A percentile compares a stretch with the other conserved stretches of the same genome.
Evolutionary conservation across 495 filamentous ascomycete species (phyloP).

Genomic region (Amphirosellinia nigrospora): DNA sequence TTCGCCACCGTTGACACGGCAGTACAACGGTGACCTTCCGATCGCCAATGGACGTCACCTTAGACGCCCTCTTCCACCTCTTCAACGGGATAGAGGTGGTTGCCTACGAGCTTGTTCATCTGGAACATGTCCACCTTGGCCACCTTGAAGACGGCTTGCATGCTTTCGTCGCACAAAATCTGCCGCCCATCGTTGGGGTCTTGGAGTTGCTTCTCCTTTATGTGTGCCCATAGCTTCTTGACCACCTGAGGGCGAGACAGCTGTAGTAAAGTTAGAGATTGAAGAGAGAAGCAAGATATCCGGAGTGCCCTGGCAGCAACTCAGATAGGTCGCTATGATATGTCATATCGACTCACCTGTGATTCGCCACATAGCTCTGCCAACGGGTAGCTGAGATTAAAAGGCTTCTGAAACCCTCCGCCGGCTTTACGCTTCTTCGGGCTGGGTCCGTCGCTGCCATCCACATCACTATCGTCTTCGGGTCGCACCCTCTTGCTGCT

Average conservation of each 20-base stretch:
- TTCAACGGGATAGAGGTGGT: slow-evolving; percentile 62
- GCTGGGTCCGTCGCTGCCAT: slow-evolving; percentile 61
- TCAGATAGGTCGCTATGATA: background rate
- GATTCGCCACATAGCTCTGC: slow-evolving; percentile 62
- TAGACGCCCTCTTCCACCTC: slow-evolving; percentile 56
- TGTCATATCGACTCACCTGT: slow-evolving; percentile 52
- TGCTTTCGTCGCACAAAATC: slow-evolving; percentile 87
- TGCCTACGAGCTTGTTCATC: slow-evolving; percentile 76
- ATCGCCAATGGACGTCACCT: background rate
- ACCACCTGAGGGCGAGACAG: slow-evolving; percentile 93
- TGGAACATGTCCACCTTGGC: slow-evolving; percentile 97
- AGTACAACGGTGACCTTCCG: background rate
- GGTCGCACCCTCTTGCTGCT: slow-evolving; percentile 75
- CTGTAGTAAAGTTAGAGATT: slow-evolving; percentile 47
- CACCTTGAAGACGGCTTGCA: slow-evolving; percentile 89
- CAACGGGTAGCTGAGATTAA: slow-evolving; percentile 56
- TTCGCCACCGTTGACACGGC: background rate
- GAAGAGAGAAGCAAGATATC: background rate
- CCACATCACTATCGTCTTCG: slow-evolving; percentile 81
- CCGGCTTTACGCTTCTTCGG: slow-evolving; percentile 57
- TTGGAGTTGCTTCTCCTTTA: slow-evolving; percentile 85
- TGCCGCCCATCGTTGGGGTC: slow-evolving; percentile 90
- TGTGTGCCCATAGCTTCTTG: slow-evolving; percentile 93
- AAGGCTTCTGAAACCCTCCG: slow-evolving; percentile 59
- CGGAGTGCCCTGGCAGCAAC: background rate